Base-by-base conservation (phyloP, 768 basidiomycete species). In the Hygrophorus russula region DNA sequence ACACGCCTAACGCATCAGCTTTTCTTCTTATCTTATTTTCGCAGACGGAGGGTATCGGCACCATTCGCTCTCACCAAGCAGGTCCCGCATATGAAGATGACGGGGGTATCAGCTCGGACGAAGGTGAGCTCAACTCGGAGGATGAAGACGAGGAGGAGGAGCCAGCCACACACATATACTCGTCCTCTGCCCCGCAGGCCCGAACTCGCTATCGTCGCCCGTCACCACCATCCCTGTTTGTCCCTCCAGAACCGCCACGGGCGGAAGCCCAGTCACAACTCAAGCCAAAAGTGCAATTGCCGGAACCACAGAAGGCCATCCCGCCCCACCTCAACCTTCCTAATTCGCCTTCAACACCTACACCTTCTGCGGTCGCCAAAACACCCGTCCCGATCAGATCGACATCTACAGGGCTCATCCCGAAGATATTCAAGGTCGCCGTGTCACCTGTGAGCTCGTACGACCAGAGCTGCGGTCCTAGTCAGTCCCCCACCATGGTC, bases 11-110 rank as follows among this genome's bases (percentile, higher is more conserved):
- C n/a, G n/a, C n/a, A n/a, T n/a, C n/a, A n/a, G n/a, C n/a, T n/a
- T 35, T 34, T 13, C 36, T 17, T 19, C 28, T 12, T 7, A 24
- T 34, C 38, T 29, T 36, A 34, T 18, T 24, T 31, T 31, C 28
- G 34, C 53, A 92, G 88, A 90, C 86, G 8, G 80, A 87, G 61
- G 85, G 89, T 18, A 78, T 91, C 20, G 89, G 89, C 41, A 92
- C 90, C 2, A 64, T 87, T 18, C 81, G 83, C 20, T 82, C 80
- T 2, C 64, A 77, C 55, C 65, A 74, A 14, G 56, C 49, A 3
- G 70, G 68, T 5, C 74, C 74, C 2, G 72, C 67, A 17, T 77
- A 74, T 49, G 73, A 82, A 56, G 89, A 91, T 53, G 89, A 89
- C 52, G 88, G 77, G n/a, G 77, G 80, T 3, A 63, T 87, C 8